Evolutionary conservation across 164 flowering plant genomes (phyloP).

Genomic region (Cinnamomum chago): DNA sequence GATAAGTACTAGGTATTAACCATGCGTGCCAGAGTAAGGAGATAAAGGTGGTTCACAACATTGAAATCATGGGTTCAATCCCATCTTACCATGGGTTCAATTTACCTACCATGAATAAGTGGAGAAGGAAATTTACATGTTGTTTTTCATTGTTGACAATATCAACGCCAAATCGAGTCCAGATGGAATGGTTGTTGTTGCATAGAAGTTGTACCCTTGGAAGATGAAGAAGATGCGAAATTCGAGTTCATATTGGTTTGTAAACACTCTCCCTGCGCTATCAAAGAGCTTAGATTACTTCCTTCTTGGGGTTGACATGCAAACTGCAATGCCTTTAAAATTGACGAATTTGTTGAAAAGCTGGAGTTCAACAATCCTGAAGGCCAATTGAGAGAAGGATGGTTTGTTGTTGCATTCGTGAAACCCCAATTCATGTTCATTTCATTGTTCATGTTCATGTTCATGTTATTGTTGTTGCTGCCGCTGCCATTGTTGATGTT

Average conservation of each 20-base stretch:
- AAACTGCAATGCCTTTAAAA: slow-evolving; percentile 62
- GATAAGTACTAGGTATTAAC: too few species aligned
- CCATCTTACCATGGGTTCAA: too few species aligned
- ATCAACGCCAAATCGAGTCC: slow-evolving; percentile 56
- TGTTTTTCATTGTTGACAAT: background rate
- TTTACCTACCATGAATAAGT: background rate
- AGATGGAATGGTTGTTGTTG: slow-evolving; percentile 42
- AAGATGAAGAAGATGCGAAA: slow-evolving; percentile 25
- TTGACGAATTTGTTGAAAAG: slow-evolving; percentile 45
- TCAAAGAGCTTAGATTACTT: slow-evolving; percentile 20
- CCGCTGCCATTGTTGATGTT: too few species aligned
- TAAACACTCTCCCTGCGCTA: slow-evolving; percentile 26
- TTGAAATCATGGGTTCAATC: background rate
- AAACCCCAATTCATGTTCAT: slow-evolving; percentile 37
- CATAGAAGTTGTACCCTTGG: slow-evolving; percentile 31
- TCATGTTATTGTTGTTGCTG: background rate
- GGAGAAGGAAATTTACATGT: background rate
- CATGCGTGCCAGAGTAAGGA: background rate
- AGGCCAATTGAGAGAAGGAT: slow-evolving; percentile 15
- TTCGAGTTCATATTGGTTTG: slow-evolving; percentile 29
- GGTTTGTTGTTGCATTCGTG: slow-evolving; percentile 11
- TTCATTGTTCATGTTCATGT: slow-evolving; percentile 11
- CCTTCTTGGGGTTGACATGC: slow-evolving; percentile 27
- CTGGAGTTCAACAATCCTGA: slow-evolving; percentile 41
- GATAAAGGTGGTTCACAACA: background rate